phyloP scores from a whole-genome alignment of 2,329 filamentous ascomycete genomes.

The Bipolaris cookei region DNA sequence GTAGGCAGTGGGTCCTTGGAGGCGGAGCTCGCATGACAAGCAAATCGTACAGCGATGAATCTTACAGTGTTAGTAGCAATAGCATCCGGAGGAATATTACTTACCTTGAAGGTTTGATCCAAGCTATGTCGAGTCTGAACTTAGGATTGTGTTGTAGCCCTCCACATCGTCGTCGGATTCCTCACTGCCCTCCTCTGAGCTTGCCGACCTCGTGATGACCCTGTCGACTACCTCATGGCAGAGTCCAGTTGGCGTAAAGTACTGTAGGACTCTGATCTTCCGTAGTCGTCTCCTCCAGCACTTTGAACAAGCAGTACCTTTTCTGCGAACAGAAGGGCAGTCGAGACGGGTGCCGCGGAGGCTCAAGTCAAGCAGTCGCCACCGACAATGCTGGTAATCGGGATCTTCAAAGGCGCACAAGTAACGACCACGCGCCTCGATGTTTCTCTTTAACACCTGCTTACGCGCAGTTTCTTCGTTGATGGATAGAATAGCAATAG shows the following conservation, averaged over 20 bases:
- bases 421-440: constrained; percentile 31
- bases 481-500: constrained; percentile 21
- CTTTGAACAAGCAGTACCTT: constrained; percentile 31
- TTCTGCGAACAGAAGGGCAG: constrained; percentile 28
- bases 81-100: background rate
- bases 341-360: constrained; percentile 30
- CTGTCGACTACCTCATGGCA: constrained; percentile 40
- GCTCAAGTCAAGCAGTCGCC: constrained; percentile 35
- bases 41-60: constrained; percentile 1
- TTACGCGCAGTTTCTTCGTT: constrained; percentile 30
- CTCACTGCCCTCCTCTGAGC: constrained; percentile 22
- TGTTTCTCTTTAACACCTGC: constrained; percentile 29
- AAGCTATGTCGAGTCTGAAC: constrained; percentile 6
- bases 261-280: constrained; percentile 33
- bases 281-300: constrained; percentile 34
- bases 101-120: constrained; percentile 5
- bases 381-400: constrained; percentile 33
- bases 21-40: constrained; percentile 29
- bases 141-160: constrained; percentile 27
- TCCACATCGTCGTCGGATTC: constrained; percentile 35
- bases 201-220: constrained; percentile 24
- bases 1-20: constrained; percentile 29
- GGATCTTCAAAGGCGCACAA: constrained; percentile 36
- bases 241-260: constrained; percentile 37
- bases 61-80: constrained; percentile 3